These are phyloP conservation scores for Boechera stricta DNA, from an alignment of 345 rosid genomes.

Conservation along the genomic window DNA sequence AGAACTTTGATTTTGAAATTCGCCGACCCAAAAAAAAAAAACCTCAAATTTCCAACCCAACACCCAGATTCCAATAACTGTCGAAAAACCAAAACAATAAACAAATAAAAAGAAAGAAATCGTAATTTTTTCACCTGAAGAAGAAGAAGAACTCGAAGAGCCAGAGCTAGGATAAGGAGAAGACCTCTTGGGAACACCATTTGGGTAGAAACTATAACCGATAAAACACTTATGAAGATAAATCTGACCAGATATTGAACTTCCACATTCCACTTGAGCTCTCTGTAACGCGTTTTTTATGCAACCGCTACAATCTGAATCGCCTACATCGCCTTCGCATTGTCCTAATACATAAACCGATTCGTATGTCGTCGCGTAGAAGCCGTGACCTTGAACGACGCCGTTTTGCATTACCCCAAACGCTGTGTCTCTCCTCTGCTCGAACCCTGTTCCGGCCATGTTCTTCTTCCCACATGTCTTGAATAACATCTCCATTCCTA, in stretches of 20 bases:
- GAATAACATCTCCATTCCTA: constrained; percentile 85
- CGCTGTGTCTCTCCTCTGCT: constrained; percentile 84
- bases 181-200: constrained; percentile 73
- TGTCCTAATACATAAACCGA: constrained; percentile 79
- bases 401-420: constrained; percentile 73
- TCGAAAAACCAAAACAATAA: background rate
- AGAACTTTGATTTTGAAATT: constrained; percentile 1
- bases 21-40: too few species aligned
- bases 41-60: too few species aligned
- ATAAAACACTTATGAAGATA: constrained; percentile 90
- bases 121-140: constrained; percentile 28
- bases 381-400: constrained; percentile 73
- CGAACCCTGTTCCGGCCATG: constrained; percentile 76
- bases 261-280: constrained; percentile 96
- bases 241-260: constrained; percentile 77
- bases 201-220: constrained; percentile 79
- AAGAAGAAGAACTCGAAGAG: constrained; percentile 44
- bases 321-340: constrained; percentile 96
- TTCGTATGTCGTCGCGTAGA: constrained; percentile 70
- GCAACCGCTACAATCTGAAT: constrained; percentile 89
- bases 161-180: constrained; percentile 56
- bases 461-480: constrained; percentile 78
- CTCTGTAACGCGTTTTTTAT: constrained; percentile 73
- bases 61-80: background rate
- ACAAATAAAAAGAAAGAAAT: background rate